Conservation (phyloP, 1,284 basidiomycete species). For the Pyrrhoderma noxium region DNA sequence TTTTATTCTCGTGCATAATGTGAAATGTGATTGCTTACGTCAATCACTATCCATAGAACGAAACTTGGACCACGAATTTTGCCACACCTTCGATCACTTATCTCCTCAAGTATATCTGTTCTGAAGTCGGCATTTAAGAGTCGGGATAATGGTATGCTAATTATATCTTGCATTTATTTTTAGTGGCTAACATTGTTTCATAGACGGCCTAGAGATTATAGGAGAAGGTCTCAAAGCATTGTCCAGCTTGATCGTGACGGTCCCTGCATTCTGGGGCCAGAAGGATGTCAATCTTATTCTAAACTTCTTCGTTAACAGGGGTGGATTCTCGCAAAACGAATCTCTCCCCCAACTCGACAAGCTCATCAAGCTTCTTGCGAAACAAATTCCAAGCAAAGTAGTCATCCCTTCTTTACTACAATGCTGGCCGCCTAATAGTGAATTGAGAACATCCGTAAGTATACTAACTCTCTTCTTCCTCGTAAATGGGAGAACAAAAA, state of each 20-base stretch:
- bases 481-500: too few relatives aligned
- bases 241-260: constrained; percentile 46
- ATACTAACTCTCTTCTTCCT: constrained; percentile 20
- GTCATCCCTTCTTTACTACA: constrained; percentile 58
- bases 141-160: constrained; percentile 4
- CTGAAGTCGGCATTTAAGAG: constrained; percentile 16
- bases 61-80: constrained; percentile 84
- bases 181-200: not conserved
- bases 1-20: not conserved
- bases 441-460: not conserved
- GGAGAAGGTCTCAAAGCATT: constrained; percentile 44
- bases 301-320: constrained; percentile 46
- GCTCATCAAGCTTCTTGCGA: constrained; percentile 54
- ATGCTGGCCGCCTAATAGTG: constrained; percentile 39
- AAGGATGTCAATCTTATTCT: constrained; percentile 53
- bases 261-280: constrained; percentile 66
- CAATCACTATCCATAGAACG: constrained; percentile 34
- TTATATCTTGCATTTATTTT: not conserved
- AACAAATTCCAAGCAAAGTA: constrained; percentile 60
- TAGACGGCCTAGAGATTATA: constrained; percentile 19
- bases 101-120: constrained; percentile 53
- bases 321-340: constrained; percentile 24
- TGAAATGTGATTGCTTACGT: constrained; percentile 12
- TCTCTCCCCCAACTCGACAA: constrained; percentile 29
- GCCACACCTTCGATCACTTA: constrained; percentile 71